Evolutionary conservation across 306 rosid genomes (phyloP).

Genomic region (Acacia crassicarpa): DNA sequence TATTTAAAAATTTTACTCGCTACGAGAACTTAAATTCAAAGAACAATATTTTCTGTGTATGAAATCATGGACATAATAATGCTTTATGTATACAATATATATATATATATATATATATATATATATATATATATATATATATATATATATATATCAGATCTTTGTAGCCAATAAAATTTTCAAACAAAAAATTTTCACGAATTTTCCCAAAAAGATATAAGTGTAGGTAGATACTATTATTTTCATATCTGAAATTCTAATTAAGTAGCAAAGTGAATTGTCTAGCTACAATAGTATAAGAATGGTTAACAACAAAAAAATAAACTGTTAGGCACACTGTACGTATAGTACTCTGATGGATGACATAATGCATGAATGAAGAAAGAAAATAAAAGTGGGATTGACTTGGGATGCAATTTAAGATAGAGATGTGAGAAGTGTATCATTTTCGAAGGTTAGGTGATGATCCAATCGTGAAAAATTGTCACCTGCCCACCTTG

Average conservation of each 20-base stretch:
- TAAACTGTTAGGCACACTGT: neutral
- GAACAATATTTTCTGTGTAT: too few species aligned
- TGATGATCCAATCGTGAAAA: neutral
- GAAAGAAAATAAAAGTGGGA: neutral
- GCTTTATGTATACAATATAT: too few species aligned
- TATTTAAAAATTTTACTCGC: too few species aligned
- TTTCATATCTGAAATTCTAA: neutral
- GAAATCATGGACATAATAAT: too few species aligned
- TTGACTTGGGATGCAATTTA: constrained; percentile 2
- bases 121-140: too few species aligned
- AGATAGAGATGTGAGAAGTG: neutral
- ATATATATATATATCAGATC: too few species aligned
- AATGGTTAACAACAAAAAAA: neutral
- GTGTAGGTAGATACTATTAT: too few species aligned
- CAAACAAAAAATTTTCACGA: neutral
- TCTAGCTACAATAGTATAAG: neutral
- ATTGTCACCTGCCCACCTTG: neutral
- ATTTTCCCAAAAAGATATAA: too few species aligned
- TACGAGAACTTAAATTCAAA: too few species aligned
- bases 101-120: too few species aligned
- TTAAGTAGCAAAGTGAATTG: neutral
- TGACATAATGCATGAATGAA: neutral
- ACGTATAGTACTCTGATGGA: neutral
- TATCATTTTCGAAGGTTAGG: constrained; percentile 1
- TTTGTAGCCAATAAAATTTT: too few species aligned